Conservation (phyloP, 2,329 filamentous ascomycete genomes). For the Botrytis fabae region DNA sequence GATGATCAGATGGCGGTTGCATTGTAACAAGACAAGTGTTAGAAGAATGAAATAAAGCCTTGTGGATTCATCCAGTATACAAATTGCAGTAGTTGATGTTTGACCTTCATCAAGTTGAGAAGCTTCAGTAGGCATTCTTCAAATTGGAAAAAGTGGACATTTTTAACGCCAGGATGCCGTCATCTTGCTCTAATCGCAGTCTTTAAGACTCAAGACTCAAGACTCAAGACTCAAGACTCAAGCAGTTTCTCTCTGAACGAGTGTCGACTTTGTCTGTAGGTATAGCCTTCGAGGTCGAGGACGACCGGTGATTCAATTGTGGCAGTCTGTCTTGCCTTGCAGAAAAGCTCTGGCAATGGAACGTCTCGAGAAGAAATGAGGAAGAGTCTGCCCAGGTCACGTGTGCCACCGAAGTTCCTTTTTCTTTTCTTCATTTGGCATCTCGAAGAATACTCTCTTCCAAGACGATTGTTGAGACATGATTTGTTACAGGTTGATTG, state of each 20-base stretch:
- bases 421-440: background rate
- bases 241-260: background rate
- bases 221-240: background rate
- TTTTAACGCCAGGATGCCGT: constrained; percentile 7
- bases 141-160: background rate
- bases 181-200: background rate
- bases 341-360: background rate
- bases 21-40: background rate
- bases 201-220: background rate
- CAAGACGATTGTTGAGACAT: background rate
- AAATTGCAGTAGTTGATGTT: constrained; percentile 1
- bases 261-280: background rate
- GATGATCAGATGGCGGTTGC: background rate
- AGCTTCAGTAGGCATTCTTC: background rate
- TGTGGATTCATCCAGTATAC: background rate
- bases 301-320: background rate
- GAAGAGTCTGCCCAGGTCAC: background rate
- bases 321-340: background rate
- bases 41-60: background rate
- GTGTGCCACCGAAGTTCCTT: background rate
- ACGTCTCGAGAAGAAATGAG: background rate
- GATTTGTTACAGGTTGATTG: background rate
- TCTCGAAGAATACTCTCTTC: no score
- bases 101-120: background rate
- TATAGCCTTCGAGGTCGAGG: background rate